These are phyloP conservation scores for Prunus mongolica DNA, from an alignment of 306 rosid genomes.

Conservation along the genomic window DNA sequence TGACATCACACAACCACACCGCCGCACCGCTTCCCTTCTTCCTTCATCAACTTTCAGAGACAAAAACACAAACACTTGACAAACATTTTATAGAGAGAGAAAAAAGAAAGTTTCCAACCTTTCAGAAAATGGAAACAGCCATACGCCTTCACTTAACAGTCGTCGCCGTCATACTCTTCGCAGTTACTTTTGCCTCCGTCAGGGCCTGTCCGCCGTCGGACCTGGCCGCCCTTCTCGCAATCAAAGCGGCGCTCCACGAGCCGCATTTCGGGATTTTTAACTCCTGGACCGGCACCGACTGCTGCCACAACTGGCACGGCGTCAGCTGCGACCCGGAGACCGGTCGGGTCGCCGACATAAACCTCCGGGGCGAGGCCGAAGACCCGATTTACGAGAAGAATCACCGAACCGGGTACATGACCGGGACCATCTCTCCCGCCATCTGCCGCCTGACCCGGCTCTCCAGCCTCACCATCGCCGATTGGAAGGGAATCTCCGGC, in stretches of 20 bases:
- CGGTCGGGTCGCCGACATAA: constrained; percentile 78
- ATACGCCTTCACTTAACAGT: neutral
- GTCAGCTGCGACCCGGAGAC: constrained; percentile 68
- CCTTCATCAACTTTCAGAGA: neutral
- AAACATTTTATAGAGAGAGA: neutral
- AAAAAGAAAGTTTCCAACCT: neutral
- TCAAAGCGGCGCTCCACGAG: constrained; percentile 72
- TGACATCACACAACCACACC: neutral
- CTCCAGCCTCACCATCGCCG: constrained; percentile 70
- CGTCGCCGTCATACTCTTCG: constrained; percentile 8
- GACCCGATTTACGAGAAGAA: constrained; percentile 58
- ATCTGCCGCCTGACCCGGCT: constrained; percentile 70
- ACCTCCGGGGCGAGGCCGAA: constrained; percentile 87
- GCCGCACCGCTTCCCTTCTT: neutral
- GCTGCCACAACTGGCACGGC: constrained; percentile 87
- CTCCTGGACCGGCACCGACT: constrained; percentile 79
- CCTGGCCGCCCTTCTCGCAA: constrained; percentile 58
- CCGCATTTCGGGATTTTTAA: constrained; percentile 62
- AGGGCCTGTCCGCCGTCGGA: constrained; percentile 71
- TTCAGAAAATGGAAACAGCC: neutral
- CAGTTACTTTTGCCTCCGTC: constrained; percentile 21
- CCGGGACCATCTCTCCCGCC: constrained; percentile 67
- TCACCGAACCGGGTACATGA: constrained; percentile 78
- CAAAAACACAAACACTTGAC: neutral
- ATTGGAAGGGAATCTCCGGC: constrained; percentile 94